Conservation (phyloP, 2,329 filamentous ascomycete species). For the Trichocomaceae sp. region DNA sequence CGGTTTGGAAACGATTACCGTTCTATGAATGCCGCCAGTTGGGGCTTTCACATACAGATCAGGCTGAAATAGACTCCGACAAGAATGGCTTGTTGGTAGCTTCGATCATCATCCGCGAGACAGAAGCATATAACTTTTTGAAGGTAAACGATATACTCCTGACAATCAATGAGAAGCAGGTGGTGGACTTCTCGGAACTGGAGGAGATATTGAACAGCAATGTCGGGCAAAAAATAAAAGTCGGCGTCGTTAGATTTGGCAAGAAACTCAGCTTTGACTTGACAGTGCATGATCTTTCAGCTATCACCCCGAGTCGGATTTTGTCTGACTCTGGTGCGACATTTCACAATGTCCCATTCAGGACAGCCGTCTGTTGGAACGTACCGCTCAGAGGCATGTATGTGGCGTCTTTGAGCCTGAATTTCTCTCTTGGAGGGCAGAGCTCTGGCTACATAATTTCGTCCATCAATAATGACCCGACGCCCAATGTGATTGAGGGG, state of each 20-base stretch:
- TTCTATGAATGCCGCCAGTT: conserved; percentile 8
- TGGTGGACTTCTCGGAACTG: conserved; percentile 4
- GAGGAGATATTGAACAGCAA: conserved; percentile 3
- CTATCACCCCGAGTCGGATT: conserved; percentile 3
- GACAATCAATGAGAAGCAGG: background rate
- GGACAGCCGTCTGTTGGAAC: conserved; percentile 9
- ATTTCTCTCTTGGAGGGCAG: conserved; percentile 1
- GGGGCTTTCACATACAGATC: conserved; percentile 4
- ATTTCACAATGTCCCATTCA: conserved; percentile 10
- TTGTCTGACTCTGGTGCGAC: conserved; percentile 5
- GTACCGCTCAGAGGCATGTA: conserved; percentile 9
- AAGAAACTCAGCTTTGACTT: conserved; percentile 2
- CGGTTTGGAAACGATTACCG: conserved; percentile 6
- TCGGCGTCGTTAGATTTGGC: conserved; percentile 4
- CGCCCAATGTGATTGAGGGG: conserved; percentile 4
- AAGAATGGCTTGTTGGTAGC: conserved; percentile 7
- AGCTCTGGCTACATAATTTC: background rate
- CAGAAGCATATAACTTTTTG: conserved; percentile 4
- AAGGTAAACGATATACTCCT: conserved; percentile 9
- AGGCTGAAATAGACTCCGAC: conserved; percentile 5
- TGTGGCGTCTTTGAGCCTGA: background rate
- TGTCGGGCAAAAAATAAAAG: conserved; percentile 2
- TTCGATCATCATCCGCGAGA: conserved; percentile 6
- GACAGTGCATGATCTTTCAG: conserved; percentile 5
- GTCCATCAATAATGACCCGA: conserved; percentile 4